A percentile compares a stretch with the other conserved stretches of the same genome.
Conservation (phyloP, 2,329 filamentous ascomycete genomes). For the Cladophialophora psammophila region DNA sequence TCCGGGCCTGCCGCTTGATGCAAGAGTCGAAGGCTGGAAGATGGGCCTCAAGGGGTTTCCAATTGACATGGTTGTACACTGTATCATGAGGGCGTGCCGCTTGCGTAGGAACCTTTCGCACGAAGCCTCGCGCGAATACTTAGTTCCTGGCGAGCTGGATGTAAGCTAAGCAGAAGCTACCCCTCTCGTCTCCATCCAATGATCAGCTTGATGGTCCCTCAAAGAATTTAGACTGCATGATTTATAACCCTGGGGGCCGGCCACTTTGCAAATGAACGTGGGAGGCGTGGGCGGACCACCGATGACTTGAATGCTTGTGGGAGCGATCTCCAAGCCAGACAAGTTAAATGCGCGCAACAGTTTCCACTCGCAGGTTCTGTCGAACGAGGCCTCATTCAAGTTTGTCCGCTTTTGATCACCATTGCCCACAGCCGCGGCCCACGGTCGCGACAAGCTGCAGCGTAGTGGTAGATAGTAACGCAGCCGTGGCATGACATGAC, state of each 20-base stretch:
- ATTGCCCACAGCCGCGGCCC: background rate
- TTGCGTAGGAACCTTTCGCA: slow-evolving; percentile 3
- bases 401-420: background rate
- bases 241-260: background rate
- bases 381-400: background rate
- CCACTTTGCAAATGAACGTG: background rate
- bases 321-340: background rate
- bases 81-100: background rate
- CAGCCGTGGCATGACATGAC: background rate
- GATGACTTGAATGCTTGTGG: no score
- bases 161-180: background rate
- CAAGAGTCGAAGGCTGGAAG: background rate
- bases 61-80: background rate
- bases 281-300: background rate
- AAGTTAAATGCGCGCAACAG: background rate
- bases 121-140: slow-evolving; percentile 9
- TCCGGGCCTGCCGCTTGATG: background rate
- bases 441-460: background rate
- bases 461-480: background rate
- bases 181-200: background rate
- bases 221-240: background rate
- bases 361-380: background rate
- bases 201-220: background rate
- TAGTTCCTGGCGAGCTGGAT: background rate
- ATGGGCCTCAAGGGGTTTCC: background rate